Percentiles rank a stretch among this genome's conserved stretches.
Conservation (phyloP, 371 early-diverging fungal species). For the Mortierella sp. region DNA sequence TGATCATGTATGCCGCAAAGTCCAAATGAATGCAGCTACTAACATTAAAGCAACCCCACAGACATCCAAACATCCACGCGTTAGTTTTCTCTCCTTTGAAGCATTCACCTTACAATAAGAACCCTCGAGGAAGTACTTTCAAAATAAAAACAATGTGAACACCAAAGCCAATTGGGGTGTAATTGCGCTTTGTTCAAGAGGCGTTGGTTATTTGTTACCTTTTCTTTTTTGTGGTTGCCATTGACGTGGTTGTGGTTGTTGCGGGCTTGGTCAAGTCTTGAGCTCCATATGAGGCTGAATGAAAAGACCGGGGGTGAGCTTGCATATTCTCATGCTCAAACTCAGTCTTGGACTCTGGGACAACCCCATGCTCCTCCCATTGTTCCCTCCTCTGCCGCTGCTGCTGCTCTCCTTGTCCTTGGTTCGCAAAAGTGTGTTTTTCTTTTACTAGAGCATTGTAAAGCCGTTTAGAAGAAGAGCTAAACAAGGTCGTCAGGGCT, state of each 20-base stretch:
- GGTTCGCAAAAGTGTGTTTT: neutral
- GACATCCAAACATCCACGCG: neutral
- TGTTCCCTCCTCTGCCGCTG: neutral
- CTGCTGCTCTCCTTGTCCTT: neutral
- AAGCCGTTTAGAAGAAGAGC: no score
- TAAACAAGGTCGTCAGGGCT: no score
- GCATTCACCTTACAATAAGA: neutral
- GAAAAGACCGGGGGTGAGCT: neutral
- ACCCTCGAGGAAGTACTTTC: neutral
- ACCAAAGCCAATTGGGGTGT: neutral
- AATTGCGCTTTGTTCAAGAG: no score
- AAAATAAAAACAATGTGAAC: neutral
- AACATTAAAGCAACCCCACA: neutral
- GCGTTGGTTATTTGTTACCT: neutral
- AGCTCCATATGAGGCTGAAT: neutral
- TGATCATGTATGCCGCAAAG: conserved; percentile 21
- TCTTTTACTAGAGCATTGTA: neutral
- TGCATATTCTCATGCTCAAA: no score
- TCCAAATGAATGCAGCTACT: conserved; percentile 22
- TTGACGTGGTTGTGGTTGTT: neutral
- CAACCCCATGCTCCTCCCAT: neutral
- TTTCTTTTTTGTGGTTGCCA: neutral
- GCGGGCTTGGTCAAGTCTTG: neutral
- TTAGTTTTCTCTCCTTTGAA: neutral
- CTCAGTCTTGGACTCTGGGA: neutral